Evolutionary conservation across 768 basidiomycete species (phyloP).

Genomic region (Tylopilus felleus): DNA sequence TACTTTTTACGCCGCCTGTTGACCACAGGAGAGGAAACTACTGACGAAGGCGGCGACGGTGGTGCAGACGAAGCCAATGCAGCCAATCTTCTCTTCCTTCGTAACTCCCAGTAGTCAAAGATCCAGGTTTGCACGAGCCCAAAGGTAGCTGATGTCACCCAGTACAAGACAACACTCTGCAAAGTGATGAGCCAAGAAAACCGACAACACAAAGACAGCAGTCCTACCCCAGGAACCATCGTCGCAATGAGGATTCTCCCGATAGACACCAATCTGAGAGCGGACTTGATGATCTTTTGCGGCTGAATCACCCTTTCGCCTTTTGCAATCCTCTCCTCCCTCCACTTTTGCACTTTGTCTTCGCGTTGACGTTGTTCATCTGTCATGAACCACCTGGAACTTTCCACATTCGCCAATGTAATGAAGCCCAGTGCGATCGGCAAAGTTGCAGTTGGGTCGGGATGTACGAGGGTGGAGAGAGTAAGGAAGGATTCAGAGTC

Average conservation of each 20-base stretch:
- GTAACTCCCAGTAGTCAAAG: conserved; percentile 61
- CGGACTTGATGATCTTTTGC: conserved; percentile 50
- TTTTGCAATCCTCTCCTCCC: conserved; percentile 40
- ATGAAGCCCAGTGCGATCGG: conserved; percentile 71
- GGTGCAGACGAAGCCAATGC: neutral
- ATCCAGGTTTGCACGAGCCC: conserved; percentile 74
- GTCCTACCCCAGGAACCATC: conserved; percentile 63
- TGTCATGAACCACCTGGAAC: conserved; percentile 68
- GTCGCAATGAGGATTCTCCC: conserved; percentile 64
- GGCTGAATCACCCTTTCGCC: conserved; percentile 46
- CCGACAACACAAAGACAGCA: conserved; percentile 16
- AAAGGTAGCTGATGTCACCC: conserved; percentile 73
- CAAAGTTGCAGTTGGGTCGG: conserved; percentile 66
- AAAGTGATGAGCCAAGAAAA: conserved; percentile 7
- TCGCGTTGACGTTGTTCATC: conserved; percentile 52
- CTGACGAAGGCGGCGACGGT: neutral
- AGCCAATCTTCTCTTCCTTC: conserved; percentile 30
- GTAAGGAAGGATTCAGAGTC: conserved; percentile 78
- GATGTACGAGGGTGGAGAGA: conserved; percentile 63
- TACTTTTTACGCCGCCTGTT: conserved; percentile 14
- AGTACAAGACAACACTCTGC: conserved; percentile 66
- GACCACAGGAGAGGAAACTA: neutral
- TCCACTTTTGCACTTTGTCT: conserved; percentile 45
- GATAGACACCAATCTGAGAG: conserved; percentile 56
- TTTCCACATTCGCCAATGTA: conserved; percentile 78